Evolutionary conservation across 2,329 filamentous ascomycete genomes (phyloP).

Genomic region (Tolypocladium album): DNA sequence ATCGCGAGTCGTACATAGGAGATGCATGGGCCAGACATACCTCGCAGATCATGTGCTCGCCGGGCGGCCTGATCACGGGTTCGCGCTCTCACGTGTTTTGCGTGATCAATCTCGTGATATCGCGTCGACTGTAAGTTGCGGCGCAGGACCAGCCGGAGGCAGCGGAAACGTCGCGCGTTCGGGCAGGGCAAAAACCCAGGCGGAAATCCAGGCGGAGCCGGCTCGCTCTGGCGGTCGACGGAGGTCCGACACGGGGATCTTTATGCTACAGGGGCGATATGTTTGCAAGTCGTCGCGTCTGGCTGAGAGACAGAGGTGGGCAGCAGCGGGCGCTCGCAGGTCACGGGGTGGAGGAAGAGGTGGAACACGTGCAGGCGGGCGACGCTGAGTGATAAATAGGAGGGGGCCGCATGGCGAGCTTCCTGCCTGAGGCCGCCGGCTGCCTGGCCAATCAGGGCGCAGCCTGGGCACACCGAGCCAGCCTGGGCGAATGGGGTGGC

Average conservation of each 20-base stretch:
- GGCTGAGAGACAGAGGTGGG: constrained; percentile 1
- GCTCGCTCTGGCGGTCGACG: constrained; percentile 4
- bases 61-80: constrained; percentile 29
- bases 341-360: constrained; percentile 8
- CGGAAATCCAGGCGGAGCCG: constrained; percentile 3
- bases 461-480: not conserved
- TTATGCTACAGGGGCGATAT: constrained; percentile 16
- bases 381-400: constrained; percentile 4
- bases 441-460: constrained; percentile 2
- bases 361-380: constrained; percentile 9
- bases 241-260: constrained; percentile 8
- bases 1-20: constrained; percentile 8
- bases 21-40: constrained; percentile 24
- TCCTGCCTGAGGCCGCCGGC: constrained; percentile 4
- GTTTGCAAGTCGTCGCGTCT: not conserved
- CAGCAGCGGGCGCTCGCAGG: constrained; percentile 2
- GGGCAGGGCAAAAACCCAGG: constrained; percentile 3
- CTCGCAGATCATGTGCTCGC: constrained; percentile 33
- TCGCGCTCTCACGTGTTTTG: constrained; percentile 32
- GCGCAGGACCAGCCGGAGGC: constrained; percentile 8
- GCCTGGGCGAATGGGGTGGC: not conserved
- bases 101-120: constrained; percentile 38
- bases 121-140: constrained; percentile 23
- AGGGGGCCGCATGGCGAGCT: not conserved
- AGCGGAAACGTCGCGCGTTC: constrained; percentile 8